Percentiles rank a stretch among this genome's conserved stretches.
phyloP scores from a whole-genome alignment of 495 filamentous ascomycete genomes.

The Lentithecium fluviatile region DNA sequence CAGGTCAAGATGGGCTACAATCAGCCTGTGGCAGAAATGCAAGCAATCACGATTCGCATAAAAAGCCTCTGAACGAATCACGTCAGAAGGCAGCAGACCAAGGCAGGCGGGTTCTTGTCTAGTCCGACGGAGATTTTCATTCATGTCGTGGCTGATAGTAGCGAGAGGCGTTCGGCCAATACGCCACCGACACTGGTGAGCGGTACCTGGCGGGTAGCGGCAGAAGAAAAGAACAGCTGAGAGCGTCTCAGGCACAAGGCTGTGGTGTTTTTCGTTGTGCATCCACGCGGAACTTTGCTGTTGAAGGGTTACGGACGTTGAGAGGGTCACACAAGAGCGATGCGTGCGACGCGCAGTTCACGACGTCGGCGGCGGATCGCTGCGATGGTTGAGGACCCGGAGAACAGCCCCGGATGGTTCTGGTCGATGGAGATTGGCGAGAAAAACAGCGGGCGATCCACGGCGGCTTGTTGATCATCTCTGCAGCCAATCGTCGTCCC shows the following conservation, averaged over 20 bases:
- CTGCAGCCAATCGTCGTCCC: not conserved
- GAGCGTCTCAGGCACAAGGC: not conserved
- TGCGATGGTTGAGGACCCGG: not conserved
- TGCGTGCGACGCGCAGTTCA: not conserved
- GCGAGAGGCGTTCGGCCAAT: constrained; percentile 4
- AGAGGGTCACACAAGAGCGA: not conserved
- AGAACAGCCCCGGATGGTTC: not conserved
- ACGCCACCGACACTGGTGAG: constrained; percentile 12
- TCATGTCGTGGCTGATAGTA: not conserved
- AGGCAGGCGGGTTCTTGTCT: not conserved
- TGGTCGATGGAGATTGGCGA: not conserved
- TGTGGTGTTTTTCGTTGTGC: constrained; percentile 25
- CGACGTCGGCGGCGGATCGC: not conserved
- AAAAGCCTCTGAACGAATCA: constrained; percentile 3
- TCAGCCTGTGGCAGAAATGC: not conserved
- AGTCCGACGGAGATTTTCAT: constrained; percentile 5
- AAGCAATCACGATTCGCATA: constrained; percentile 15
- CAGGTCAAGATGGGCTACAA: not conserved
- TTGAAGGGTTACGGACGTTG: constrained; percentile 4
- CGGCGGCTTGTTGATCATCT: not conserved
- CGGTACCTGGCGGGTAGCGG: constrained; percentile 16
- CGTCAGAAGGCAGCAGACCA: not conserved
- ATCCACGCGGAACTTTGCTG: not conserved
- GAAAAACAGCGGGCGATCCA: not conserved
- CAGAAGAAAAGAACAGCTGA: constrained; percentile 11